Percentiles rank a stretch among this genome's conserved stretches.
Conservation (phyloP, 352 stramenopile genomes). For the Pythium pyrilobum region DNA sequence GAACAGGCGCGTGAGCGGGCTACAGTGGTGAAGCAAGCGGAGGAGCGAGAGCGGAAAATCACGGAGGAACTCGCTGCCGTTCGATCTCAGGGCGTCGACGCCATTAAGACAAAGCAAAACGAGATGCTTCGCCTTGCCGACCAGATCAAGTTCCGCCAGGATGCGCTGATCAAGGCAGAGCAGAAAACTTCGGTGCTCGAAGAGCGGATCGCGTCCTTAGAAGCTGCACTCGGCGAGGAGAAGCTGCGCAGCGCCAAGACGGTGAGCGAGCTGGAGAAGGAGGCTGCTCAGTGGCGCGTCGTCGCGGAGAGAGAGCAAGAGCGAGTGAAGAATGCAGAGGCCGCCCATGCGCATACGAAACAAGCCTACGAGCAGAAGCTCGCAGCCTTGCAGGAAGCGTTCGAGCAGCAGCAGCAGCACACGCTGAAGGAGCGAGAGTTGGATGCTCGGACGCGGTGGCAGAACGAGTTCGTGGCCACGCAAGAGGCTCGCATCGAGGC, state of each 20-base stretch:
- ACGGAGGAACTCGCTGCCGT: constrained; percentile 32
- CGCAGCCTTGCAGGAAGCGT: constrained; percentile 33
- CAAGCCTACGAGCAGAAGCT: constrained; percentile 52
- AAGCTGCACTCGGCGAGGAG: constrained; percentile 34
- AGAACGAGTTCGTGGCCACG: constrained; percentile 62
- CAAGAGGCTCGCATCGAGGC: constrained; percentile 67
- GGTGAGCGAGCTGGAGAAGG: constrained; percentile 42
- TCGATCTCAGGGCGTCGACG: constrained; percentile 31
- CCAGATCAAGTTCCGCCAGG: constrained; percentile 57
- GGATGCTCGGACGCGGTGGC: constrained; percentile 52
- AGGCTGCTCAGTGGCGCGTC: constrained; percentile 38
- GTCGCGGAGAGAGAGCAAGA: constrained; percentile 51
- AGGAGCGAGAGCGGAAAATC: constrained; percentile 36
- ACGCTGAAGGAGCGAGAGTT: constrained; percentile 48
- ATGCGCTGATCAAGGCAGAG: constrained; percentile 41
- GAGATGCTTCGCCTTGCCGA: constrained; percentile 43
- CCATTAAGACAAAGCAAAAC: constrained; percentile 46
- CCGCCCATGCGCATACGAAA: constrained; percentile 25
- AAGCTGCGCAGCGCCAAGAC: constrained; percentile 38
- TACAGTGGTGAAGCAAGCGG: neutral
- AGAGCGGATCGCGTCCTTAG: constrained; percentile 24
- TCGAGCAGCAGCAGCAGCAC: constrained; percentile 47
- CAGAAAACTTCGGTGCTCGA: constrained; percentile 40
- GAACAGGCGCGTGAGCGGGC: constrained; percentile 36
- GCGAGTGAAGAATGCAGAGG: constrained; percentile 24